Evolutionary conservation across 257 asterid species (phyloP), one percentile per base, ranked within the genome.

Genomic region (Nicotiana undulata): DNA sequence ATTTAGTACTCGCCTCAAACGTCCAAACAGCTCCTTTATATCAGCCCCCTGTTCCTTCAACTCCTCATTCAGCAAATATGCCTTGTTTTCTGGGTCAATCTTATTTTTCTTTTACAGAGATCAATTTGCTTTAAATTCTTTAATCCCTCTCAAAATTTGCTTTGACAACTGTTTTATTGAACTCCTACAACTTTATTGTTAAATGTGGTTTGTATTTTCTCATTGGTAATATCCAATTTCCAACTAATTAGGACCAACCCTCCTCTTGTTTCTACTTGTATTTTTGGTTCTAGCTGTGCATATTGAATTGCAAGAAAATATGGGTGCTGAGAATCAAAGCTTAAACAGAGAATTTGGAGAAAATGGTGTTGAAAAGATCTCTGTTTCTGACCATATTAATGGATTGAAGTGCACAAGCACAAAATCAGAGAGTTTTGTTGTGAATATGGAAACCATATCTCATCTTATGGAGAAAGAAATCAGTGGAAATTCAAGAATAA

Each of bases 401-500:
- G 61, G 61, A 16, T 55, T 55, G 6, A 1, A 66, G 75, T 29
- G 7, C 24, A 16, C 75, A 31, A 66, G 24, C 15, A 32, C 75
- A 66, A 66, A 66, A 44, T 20, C 75, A 26, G 52, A 77, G 40
- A 77, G 53, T 34, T 77, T 59, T 77, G 72, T 77, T 77, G 55
- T 77, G 56, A 58, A 94, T 61, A 90, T 94, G 90, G 94, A 93
- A 53, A 86, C 87, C 4, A 84, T 92, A 52, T 85, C 93, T 31
- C 93, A 85, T 70, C 83, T 85, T 49, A 53, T 82, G 5, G 93
- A 90, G 59, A 92, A 87, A 75, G 97, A 90, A 16, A 58, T 55
- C 2, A 83, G 63, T 58, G 80, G 89, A 75, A 90, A 90, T 85
- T 90, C 98, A 60, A 93, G 94, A 88, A 83, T 88, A 88, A 83